Evolutionary conservation across 805 yeast species (phyloP), one percentile per base, ranked within the genome.

Genomic region (Millerago galiae): DNA sequence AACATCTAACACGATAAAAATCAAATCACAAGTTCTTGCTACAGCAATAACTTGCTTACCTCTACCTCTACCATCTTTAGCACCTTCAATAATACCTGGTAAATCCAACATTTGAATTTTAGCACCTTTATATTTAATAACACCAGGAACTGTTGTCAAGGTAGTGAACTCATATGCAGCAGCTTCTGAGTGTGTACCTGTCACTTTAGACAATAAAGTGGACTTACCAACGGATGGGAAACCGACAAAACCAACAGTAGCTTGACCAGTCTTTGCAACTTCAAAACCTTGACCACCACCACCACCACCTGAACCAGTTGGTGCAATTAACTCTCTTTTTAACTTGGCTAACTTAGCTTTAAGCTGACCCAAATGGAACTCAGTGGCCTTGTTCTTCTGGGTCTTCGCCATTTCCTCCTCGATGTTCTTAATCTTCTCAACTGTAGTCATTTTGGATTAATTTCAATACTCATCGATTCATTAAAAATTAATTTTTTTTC

Each of bases 111-210:
- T 88, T 70, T 93, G 99, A 51, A 93, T 83, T 69, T 88, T 91
- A 41, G 99, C 98, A 58, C 99, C 99, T 54, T 90, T 87, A 60
- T 88, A 91, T 65, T 85, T 83, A 59, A 93, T 89, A 34, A 88
- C 87, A 65, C 99, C 98, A 0, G 98, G 98, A 44, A 93, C 98
- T 0, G 99, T 91, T 24, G 97, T 93, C 60, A 93, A 75, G 0
- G 99, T 93, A 24, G 99, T 93, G 71, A 93, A 93, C 66, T 93
- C 99, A 60, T 91, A 91, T 6, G 88, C 98, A 10, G 98, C 97
- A n/a, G 83, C 96, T 65, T 91, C 99, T 1, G 96, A 84, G 60
- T 88, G 95, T 3, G 96, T 90, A 49, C 99, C 98, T 0, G 99
- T 93, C 38, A 93, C 68, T 62, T 87, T 84, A 25, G 87, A 79